A percentile compares a stretch with the other conserved stretches of the same genome.
Conservation (phyloP, 2,329 filamentous ascomycete genomes). For the Cordyceps farinosa region DNA sequence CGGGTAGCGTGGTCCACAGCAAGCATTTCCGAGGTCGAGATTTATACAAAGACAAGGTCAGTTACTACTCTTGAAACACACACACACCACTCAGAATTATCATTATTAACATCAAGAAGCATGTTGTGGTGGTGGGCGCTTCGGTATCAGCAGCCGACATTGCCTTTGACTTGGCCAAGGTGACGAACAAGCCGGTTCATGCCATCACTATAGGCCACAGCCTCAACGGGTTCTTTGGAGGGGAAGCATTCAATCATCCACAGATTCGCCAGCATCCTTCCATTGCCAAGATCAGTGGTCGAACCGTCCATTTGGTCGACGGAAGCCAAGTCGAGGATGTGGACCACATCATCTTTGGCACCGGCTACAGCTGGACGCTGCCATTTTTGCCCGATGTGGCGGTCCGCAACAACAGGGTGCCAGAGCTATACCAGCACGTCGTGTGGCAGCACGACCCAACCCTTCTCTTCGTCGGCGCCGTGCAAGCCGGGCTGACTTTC, state of each 20-base stretch:
- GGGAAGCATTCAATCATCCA: conserved; percentile 58
- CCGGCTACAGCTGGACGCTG: conserved; percentile 62
- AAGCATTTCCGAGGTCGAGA: conserved; percentile 50
- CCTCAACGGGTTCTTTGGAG: conserved; percentile 54
- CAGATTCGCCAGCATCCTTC: conserved; percentile 45
- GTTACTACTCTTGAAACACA: conserved; percentile 7
- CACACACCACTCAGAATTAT: too few relatives aligned
- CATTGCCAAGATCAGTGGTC: conserved; percentile 42
- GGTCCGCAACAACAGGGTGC: conserved; percentile 52
- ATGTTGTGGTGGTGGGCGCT: conserved; percentile 59
- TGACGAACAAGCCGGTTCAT: conserved; percentile 46
- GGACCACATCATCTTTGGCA: conserved; percentile 63
- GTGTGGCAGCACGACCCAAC: conserved; percentile 53
- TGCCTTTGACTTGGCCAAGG: conserved; percentile 47
- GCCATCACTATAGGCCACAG: conserved; percentile 48
- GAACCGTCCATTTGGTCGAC: conserved; percentile 54
- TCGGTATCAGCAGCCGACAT: conserved; percentile 64
- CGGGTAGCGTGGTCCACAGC: conserved; percentile 52
- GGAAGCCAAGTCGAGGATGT: conserved; percentile 50
- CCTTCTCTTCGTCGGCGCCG: conserved; percentile 57
- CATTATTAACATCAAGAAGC: conserved; percentile 32
- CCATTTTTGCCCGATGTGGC: conserved; percentile 55
- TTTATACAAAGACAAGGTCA: conserved; percentile 43
- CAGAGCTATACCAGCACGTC: conserved; percentile 55
- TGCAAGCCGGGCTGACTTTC: conserved; percentile 58